phyloP scores from a whole-genome alignment of 2,329 filamentous ascomycete species.

The Xylaria sp. region DNA sequence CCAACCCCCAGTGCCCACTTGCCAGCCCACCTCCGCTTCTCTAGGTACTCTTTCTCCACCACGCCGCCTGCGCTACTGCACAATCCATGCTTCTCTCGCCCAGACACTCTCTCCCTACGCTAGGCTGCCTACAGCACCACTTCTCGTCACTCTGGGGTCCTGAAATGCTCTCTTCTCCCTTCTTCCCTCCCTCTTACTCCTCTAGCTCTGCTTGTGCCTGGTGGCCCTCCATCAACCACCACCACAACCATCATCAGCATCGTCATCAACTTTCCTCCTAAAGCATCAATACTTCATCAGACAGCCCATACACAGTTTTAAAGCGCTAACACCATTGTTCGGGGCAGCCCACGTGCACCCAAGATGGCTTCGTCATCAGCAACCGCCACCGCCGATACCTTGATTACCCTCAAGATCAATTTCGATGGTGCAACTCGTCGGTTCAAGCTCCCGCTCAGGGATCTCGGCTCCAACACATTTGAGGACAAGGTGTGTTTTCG shows the following conservation, averaged over 20 bases:
- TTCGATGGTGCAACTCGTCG: slow-evolving; percentile 80
- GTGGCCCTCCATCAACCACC: slow-evolving; percentile 18
- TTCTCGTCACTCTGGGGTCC: slow-evolving; percentile 24
- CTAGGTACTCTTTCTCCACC: slow-evolving; percentile 17
- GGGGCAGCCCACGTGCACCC: slow-evolving; percentile 26
- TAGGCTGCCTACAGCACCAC: slow-evolving; percentile 5
- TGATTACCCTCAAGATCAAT: slow-evolving; percentile 86
- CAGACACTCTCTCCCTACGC: slow-evolving; percentile 10
- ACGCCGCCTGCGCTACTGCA: slow-evolving; percentile 34
- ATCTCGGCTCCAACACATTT: slow-evolving; percentile 78
- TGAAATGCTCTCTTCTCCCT: slow-evolving; percentile 20
- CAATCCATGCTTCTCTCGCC: slow-evolving; percentile 21
- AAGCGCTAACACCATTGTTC: slow-evolving; percentile 6
- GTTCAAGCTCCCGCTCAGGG: slow-evolving; percentile 88
- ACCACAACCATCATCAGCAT: slow-evolving; percentile 19
- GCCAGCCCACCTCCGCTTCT: slow-evolving; percentile 29
- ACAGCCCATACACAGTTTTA: neutral
- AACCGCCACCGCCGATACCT: slow-evolving; percentile 66
- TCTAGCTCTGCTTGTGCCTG: slow-evolving; percentile 4
- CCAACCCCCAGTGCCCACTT: slow-evolving; percentile 2
- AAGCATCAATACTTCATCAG: slow-evolving; percentile 2
- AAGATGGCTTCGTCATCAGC: slow-evolving; percentile 52
- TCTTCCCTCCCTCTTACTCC: slow-evolving; percentile 15
- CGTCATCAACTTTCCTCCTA: slow-evolving; percentile 6
- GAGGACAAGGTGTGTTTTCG: slow-evolving; percentile 78